Conservation (phyloP, 345 rosid genomes). For the Citrus australasica region DNA sequence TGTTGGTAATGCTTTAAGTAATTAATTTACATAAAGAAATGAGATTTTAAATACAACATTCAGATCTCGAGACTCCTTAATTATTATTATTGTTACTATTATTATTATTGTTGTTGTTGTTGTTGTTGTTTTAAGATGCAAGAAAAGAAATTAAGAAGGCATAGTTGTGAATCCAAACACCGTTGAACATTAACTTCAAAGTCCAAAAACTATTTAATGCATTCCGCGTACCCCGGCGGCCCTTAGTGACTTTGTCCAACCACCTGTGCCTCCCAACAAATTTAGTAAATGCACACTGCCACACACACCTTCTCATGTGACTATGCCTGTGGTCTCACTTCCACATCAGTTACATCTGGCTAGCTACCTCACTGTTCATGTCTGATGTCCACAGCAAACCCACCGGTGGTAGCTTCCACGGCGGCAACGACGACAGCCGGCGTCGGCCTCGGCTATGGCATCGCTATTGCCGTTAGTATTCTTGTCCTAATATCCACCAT, state of each 20-base stretch:
- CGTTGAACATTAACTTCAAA: background rate
- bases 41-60: too few species aligned
- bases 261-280: background rate
- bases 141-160: too few species aligned
- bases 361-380: background rate
- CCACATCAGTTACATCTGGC: background rate
- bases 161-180: too few species aligned
- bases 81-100: too few species aligned
- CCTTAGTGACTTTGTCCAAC: background rate
- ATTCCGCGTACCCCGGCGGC: slow-evolving; percentile 18
- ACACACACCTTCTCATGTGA: too few species aligned
- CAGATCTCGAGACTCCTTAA: too few species aligned
- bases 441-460: slow-evolving; percentile 77
- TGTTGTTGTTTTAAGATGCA: too few species aligned
- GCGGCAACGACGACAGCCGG: slow-evolving; percentile 38
- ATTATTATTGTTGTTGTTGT: too few species aligned
- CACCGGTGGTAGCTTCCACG: slow-evolving; percentile 22
- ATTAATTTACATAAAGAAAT: too few species aligned
- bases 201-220: slow-evolving; percentile 11
- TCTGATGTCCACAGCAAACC: slow-evolving; percentile 39
- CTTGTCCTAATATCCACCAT: slow-evolving; percentile 72
- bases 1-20: too few species aligned
- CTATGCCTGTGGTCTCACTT: background rate
- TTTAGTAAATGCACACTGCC: background rate
- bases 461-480: slow-evolving; percentile 75